Evolutionary conservation across 805 yeast genomes (phyloP).

Genomic region (Dipodascus geniculatus): DNA sequence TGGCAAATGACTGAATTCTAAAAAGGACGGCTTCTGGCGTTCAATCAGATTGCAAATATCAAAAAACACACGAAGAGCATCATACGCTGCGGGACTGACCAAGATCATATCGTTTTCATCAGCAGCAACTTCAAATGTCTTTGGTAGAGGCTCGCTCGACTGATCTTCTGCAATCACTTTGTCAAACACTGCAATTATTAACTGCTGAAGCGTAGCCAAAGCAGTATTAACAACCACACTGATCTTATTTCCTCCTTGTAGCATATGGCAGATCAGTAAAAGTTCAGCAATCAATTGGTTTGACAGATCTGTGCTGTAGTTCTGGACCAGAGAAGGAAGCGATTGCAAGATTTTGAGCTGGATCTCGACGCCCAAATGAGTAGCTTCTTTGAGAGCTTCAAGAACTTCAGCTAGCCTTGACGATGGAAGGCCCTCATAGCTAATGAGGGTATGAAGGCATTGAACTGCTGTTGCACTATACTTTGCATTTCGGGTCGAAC

Average conservation of each 20-base stretch:
- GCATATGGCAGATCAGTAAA: slow-evolving; percentile 55
- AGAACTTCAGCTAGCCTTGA: slow-evolving; percentile 41
- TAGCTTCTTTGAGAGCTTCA: slow-evolving; percentile 59
- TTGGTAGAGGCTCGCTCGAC: slow-evolving; percentile 15
- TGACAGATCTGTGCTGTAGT: slow-evolving; percentile 42
- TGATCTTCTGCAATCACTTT: slow-evolving; percentile 36
- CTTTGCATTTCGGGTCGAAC: slow-evolving; percentile 65
- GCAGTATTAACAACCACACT: slow-evolving; percentile 83
- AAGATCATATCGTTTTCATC: slow-evolving; percentile 34
- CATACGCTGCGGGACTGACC: slow-evolving; percentile 46
- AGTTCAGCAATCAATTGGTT: slow-evolving; percentile 48
- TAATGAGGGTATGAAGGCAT: slow-evolving; percentile 50
- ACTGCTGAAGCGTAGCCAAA: slow-evolving; percentile 82
- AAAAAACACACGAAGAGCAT: slow-evolving; percentile 55
- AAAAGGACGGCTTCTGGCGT: slow-evolving; percentile 40
- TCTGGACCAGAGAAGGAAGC: slow-evolving; percentile 61
- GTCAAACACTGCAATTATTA: slow-evolving; percentile 70
- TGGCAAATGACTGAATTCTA: slow-evolving; percentile 38
- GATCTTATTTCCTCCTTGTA: slow-evolving; percentile 57
- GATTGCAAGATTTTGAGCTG: slow-evolving; percentile 80
- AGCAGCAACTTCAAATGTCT: slow-evolving; percentile 28
- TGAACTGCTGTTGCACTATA: slow-evolving; percentile 62
- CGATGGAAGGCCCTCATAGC: slow-evolving; percentile 42
- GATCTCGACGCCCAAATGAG: slow-evolving; percentile 65
- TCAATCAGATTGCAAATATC: slow-evolving; percentile 65